Evolutionary conservation across 2,329 filamentous ascomycete genomes (phyloP), one percentile per base, ranked within the genome.

Genomic region (Colletotrichum musae): DNA sequence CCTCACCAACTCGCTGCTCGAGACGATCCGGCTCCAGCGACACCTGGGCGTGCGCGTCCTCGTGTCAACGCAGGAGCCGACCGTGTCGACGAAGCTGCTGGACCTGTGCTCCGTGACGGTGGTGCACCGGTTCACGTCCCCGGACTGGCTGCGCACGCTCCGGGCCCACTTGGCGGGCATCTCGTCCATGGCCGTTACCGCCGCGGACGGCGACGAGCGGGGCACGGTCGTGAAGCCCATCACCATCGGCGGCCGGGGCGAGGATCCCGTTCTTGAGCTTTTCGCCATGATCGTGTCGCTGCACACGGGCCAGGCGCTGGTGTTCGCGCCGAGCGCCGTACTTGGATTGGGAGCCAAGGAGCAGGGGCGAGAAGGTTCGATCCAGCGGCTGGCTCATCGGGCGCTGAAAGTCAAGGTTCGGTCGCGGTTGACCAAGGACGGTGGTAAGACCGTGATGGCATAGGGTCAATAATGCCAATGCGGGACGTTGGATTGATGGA

Each of bases 1-100:
- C 0, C 83, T 95, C 32, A 94, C 91, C 0, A 84, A 91, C 6
- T 83, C 84, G 0, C 81, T 95, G 0, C 81, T 93, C 0, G 82
- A 84, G 0, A 86, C 88, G 0, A 91, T 95, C 72, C 87, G 93
- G 0, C 83, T 91, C 18, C 92, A 95, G 77, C 89, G 92, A 0
- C 93, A 95, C 75, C 79, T 90, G 1, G 92, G 86, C 0, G 84
- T 87, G 0, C 86, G 93, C 0, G 83, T 94, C 5, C 76, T 95
- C 50, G 90, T 95, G 39, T 90, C 92, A 0, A 95, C 93, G 0
- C 92, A 96, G 75, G 93, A 95, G 74, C 93, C 93, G 0, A 93
- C 91, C 0, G 85, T 95, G 4, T 91, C 90, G 0, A 88, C 89
- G 0, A 84, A 86, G 16, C 84, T 96, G 0, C 84, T 95, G 0